These are phyloP conservation scores for Lippia alba DNA, from an alignment of 305 asterid genomes.

Conservation along the genomic window DNA sequence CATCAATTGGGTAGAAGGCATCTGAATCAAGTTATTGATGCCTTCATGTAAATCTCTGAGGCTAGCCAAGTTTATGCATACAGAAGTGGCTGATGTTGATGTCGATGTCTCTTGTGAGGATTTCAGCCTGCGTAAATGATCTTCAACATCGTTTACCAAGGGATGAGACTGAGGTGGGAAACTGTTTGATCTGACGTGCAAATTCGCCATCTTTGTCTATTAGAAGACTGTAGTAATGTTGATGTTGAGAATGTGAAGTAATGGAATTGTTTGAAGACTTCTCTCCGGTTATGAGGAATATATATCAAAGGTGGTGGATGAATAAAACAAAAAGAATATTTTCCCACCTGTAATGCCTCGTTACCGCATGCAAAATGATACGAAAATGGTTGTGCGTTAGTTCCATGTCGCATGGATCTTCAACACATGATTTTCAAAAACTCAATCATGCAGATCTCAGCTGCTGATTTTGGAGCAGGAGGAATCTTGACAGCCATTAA, in stretches of 20 bases:
- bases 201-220: too few relatives aligned
- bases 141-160: constrained; percentile 15
- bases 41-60: constrained; percentile 24
- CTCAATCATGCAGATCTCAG: constrained; percentile 24
- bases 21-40: constrained; percentile 25
- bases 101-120: neutral
- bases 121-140: constrained; percentile 16
- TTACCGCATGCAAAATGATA: neutral
- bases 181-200: constrained; percentile 16
- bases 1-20: constrained; percentile 24
- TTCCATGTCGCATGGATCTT: constrained; percentile 15
- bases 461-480: constrained; percentile 24
- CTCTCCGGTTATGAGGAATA: neutral
- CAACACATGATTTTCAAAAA: neutral
- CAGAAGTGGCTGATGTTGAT: neutral
- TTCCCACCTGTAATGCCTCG: constrained; percentile 27
- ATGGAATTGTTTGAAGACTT: constrained; percentile 2
- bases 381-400: neutral
- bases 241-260: neutral
- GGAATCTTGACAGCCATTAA: constrained; percentile 39
- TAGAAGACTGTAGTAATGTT: neutral
- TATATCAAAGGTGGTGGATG: constrained; percentile 21
- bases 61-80: constrained; percentile 15
- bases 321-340: constrained; percentile 40
- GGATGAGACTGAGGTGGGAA: constrained; percentile 44